Evolutionary conservation across 768 basidiomycete genomes (phyloP).

Genomic region (Agrocybe praecox): DNA sequence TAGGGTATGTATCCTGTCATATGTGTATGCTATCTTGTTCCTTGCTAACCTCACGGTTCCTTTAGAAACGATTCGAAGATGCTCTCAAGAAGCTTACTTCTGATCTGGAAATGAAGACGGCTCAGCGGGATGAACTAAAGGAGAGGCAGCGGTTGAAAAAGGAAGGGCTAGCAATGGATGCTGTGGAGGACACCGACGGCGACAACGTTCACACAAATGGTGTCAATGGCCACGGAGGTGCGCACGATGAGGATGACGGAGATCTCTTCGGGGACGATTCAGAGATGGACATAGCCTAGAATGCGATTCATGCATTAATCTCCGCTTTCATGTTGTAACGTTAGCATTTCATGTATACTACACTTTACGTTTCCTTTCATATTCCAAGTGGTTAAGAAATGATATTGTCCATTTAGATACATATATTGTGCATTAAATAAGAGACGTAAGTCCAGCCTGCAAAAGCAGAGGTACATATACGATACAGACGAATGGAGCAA

Average conservation of each 20-base stretch:
- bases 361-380: constrained; percentile 9
- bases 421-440: constrained; percentile 30
- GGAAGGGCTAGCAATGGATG: constrained; percentile 57
- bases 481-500: constrained; percentile 79
- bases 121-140: constrained; percentile 78
- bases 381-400: constrained; percentile 4
- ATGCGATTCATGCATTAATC: neutral
- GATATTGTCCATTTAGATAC: neutral
- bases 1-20: constrained; percentile 47
- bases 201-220: constrained; percentile 33
- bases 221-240: constrained; percentile 28
- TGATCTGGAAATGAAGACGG: constrained; percentile 84
- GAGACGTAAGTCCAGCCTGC: constrained; percentile 65
- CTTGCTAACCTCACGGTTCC: no score
- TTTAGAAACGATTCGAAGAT: constrained; percentile 90
- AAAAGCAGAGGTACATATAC: constrained; percentile 75
- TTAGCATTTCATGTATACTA: neutral
- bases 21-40: constrained; percentile 2
- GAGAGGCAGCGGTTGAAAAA: constrained; percentile 74
- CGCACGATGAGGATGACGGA: constrained; percentile 25
- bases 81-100: constrained; percentile 84
- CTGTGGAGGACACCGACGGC: constrained; percentile 37
- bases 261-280: constrained; percentile 56
- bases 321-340: constrained; percentile 1
- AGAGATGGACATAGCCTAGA: constrained; percentile 38